Conservation (phyloP, 2,329 filamentous ascomycete species). For the Fusarium sp. region DNA sequence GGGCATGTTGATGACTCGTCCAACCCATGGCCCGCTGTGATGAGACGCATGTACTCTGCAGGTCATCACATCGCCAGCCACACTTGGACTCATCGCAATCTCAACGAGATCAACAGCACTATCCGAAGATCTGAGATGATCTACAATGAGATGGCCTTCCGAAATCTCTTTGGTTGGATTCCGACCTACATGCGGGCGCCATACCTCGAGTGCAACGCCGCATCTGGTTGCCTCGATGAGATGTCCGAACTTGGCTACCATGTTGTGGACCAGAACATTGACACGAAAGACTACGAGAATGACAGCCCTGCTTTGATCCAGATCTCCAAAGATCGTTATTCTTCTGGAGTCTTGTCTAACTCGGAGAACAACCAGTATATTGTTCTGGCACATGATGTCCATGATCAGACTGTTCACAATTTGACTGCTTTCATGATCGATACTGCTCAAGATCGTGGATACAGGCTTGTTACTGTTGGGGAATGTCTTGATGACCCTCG, state of each 20-base stretch:
- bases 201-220: conserved; percentile 56
- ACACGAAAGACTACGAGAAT: conserved; percentile 71
- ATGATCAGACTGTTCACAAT: conserved; percentile 58
- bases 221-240: conserved; percentile 54
- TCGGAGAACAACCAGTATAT: conserved; percentile 56
- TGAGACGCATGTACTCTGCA: conserved; percentile 55
- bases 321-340: conserved; percentile 55
- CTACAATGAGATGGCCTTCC: conserved; percentile 59
- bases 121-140: conserved; percentile 55
- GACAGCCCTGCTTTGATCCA: conserved; percentile 62
- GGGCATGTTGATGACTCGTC: conserved; percentile 54
- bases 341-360: conserved; percentile 51
- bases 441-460: conserved; percentile 55
- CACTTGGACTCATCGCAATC: conserved; percentile 60
- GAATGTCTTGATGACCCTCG: conserved; percentile 66
- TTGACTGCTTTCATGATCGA: conserved; percentile 58
- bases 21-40: conserved; percentile 51
- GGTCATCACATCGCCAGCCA: conserved; percentile 62
- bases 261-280: conserved; percentile 66
- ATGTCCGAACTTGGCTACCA: conserved; percentile 63
- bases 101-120: conserved; percentile 52
- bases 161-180: conserved; percentile 55
- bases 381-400: conserved; percentile 65
- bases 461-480: conserved; percentile 64
- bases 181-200: conserved; percentile 60